Conservation (phyloP, 164 flowering plant species). For the Berberis thunbergii region DNA sequence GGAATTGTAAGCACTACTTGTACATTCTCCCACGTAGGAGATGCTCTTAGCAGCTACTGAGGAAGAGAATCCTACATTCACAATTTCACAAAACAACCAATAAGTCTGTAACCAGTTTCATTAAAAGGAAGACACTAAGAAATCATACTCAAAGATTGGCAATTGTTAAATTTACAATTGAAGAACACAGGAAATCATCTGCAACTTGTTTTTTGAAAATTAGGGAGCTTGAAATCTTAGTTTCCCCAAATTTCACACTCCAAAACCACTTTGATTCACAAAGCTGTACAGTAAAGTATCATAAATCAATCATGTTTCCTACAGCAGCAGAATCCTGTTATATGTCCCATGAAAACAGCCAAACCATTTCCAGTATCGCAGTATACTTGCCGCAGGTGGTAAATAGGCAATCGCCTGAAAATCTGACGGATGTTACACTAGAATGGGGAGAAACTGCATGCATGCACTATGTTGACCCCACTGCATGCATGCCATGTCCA, state of each 20-base stretch:
- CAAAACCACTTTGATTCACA: slow-evolving; percentile 2
- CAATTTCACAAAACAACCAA: too few species aligned
- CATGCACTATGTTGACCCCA: not conserved
- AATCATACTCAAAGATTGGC: too few species aligned
- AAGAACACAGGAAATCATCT: not conserved
- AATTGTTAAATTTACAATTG: not conserved
- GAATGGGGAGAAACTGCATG: slow-evolving; percentile 7
- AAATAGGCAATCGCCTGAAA: slow-evolving; percentile 4
- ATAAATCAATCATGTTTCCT: slow-evolving; percentile 5
- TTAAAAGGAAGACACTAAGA: too few species aligned
- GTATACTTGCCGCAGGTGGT: too few species aligned
- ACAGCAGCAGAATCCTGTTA: not conserved
- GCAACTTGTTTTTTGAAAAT: not conserved
- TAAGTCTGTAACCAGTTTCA: too few species aligned
- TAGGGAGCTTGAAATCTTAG: slow-evolving; percentile 1
- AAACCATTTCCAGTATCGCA: too few species aligned
- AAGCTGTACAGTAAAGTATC: slow-evolving; percentile 9
- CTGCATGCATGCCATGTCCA: slow-evolving; percentile 4
- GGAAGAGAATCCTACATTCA: too few species aligned
- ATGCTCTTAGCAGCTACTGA: too few species aligned
- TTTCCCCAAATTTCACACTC: not conserved
- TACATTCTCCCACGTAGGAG: too few species aligned
- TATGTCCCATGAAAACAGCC: too few species aligned
- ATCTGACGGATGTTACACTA: not conserved
- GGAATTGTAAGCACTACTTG: too few species aligned